These are phyloP conservation scores for Verticillium dahliae DNA, from an alignment of 2,329 filamentous ascomycete species.

Conservation along the genomic window DNA sequence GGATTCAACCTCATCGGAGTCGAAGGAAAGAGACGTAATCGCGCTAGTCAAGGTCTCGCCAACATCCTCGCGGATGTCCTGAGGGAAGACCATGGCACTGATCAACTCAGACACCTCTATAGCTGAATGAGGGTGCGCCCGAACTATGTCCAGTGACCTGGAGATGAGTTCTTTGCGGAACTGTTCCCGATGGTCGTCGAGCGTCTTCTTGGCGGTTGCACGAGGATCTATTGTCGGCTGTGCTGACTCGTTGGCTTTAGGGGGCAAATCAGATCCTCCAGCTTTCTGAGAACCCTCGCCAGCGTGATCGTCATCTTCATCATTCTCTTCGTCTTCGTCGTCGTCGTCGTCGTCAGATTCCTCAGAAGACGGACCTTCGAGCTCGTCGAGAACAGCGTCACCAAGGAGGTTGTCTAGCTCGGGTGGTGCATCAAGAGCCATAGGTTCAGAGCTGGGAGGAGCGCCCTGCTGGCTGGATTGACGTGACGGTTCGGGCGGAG, in stretches of 20 bases:
- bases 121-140: slow-evolving; percentile 79
- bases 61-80: slow-evolving; percentile 61
- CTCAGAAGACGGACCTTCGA: slow-evolving; percentile 14
- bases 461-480: slow-evolving; percentile 15
- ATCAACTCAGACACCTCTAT: slow-evolving; percentile 90
- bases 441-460: slow-evolving; percentile 16
- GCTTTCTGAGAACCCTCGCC: neutral
- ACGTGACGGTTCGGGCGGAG: slow-evolving; percentile 15
- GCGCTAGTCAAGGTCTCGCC: slow-evolving; percentile 79
- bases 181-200: slow-evolving; percentile 68
- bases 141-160: slow-evolving; percentile 82
- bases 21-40: slow-evolving; percentile 59
- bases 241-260: neutral
- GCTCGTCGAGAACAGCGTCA: slow-evolving; percentile 15
- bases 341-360: slow-evolving; percentile 18
- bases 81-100: slow-evolving; percentile 58
- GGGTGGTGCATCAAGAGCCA: slow-evolving; percentile 23
- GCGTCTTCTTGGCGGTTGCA: slow-evolving; percentile 61
- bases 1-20: slow-evolving; percentile 49
- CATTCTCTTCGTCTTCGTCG: slow-evolving; percentile 12
- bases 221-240: slow-evolving; percentile 9
- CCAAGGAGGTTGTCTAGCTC: slow-evolving; percentile 16
- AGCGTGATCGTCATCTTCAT: slow-evolving; percentile 8
- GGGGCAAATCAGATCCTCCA: neutral
- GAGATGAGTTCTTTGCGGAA: slow-evolving; percentile 77